These are phyloP conservation scores for Claviceps monticola DNA, from an alignment of 2,329 filamentous ascomycete species.

Conservation along the genomic window DNA sequence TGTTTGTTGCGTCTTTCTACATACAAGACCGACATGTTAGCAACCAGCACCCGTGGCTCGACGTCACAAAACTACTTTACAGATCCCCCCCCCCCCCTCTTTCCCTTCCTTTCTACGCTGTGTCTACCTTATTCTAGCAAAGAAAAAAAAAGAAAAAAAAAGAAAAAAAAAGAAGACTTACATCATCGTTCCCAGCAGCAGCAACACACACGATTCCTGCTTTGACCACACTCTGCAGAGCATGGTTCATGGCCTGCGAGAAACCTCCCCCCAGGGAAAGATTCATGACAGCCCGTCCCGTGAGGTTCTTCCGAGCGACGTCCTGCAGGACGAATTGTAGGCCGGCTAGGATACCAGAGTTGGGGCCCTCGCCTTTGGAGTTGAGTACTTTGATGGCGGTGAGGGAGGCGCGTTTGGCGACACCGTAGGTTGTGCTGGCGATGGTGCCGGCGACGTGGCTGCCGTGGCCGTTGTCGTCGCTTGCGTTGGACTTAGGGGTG, in stretches of 20 bases:
- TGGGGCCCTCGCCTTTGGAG: constrained; percentile 22
- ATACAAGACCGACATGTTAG: no score
- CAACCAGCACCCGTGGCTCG: no score
- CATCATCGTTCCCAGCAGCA: constrained; percentile 45
- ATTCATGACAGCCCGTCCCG: constrained; percentile 47
- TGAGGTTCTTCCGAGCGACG: constrained; percentile 24
- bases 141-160: no score
- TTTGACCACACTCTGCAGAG: constrained; percentile 33
- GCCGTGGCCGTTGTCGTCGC: constrained; percentile 48
- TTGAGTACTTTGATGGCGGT: constrained; percentile 49
- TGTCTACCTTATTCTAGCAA: no score
- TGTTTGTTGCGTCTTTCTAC: constrained; percentile 32
- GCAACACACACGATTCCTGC: constrained; percentile 43
- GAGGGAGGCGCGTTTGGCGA: constrained; percentile 42
- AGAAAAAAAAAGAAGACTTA: constrained; percentile 9
- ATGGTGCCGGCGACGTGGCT: constrained; percentile 51
- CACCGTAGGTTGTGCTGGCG: constrained; percentile 45
- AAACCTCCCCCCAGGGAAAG: constrained; percentile 43
- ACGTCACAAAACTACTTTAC: no score
- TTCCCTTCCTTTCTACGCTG: no score
- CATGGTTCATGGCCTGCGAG: constrained; percentile 39
- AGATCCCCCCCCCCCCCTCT: no score
- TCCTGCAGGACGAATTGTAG: constrained; percentile 41
- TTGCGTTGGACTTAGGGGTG: constrained; percentile 1
- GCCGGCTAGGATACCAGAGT: constrained; percentile 37